phyloP scores from a whole-genome alignment of 176 grass and related monocot species.

The Olyra latifolia region DNA sequence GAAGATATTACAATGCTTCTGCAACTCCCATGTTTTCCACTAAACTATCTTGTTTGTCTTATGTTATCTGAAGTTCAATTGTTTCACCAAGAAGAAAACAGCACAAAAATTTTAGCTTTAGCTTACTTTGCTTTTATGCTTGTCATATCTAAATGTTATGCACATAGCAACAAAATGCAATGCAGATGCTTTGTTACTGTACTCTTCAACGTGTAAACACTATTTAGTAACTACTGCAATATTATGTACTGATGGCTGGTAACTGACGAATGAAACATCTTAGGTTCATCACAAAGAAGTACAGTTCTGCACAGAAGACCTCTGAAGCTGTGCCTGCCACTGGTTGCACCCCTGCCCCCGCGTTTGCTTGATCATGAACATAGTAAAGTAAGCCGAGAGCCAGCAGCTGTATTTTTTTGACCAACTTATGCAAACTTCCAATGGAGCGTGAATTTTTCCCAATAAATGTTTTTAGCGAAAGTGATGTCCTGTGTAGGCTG shows the following conservation, averaged over 20 bases:
- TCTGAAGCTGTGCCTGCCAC: slow-evolving; percentile 59
- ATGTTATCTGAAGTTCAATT: neutral
- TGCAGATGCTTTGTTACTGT: neutral
- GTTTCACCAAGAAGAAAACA: slow-evolving; percentile 10
- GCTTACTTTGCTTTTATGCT: neutral
- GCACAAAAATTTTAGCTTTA: neutral
- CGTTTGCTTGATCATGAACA: slow-evolving; percentile 44
- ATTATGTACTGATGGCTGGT: slow-evolving; percentile 6
- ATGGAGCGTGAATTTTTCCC: neutral
- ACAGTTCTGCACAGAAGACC: slow-evolving; percentile 66
- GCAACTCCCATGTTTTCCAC: neutral
- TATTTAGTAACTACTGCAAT: neutral
- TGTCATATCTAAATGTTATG: neutral
- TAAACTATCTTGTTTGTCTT: neutral
- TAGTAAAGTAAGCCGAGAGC: slow-evolving; percentile 29
- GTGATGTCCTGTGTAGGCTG: slow-evolving; percentile 2
- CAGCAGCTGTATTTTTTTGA: neutral
- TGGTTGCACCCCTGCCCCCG: slow-evolving; percentile 64
- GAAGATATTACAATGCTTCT: slow-evolving; percentile 4
- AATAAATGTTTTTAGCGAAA: slow-evolving; percentile 41
- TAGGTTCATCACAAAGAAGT: slow-evolving; percentile 94
- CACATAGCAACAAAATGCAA: neutral
- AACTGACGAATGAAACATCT: slow-evolving; percentile 32
- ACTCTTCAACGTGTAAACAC: neutral
- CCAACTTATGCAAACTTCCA: slow-evolving; percentile 23